Evolutionary conservation across 192 early-diverging fungal genomes (phyloP).

Genomic region (Thamnidium elegans): DNA sequence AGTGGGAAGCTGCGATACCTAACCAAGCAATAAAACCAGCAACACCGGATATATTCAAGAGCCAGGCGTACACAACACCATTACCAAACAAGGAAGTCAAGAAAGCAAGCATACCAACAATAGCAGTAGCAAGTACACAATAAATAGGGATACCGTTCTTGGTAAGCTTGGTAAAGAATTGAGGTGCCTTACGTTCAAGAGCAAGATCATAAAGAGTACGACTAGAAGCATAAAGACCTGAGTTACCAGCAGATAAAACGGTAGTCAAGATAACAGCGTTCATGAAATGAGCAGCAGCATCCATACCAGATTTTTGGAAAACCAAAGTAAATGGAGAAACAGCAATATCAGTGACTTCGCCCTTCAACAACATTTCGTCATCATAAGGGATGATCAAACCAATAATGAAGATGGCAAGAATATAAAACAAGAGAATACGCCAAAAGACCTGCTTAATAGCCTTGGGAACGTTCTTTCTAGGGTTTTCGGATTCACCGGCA

Average conservation of each 20-base stretch:
- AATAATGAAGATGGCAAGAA: slow-evolving; percentile 62
- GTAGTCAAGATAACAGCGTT: slow-evolving; percentile 72
- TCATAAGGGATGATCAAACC: slow-evolving; percentile 65
- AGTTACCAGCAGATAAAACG: slow-evolving; percentile 72
- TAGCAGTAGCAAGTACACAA: slow-evolving; percentile 48
- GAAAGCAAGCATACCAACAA: slow-evolving; percentile 59
- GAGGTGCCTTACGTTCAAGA: slow-evolving; percentile 62
- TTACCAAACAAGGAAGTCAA: slow-evolving; percentile 51
- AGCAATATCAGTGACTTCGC: slow-evolving; percentile 39
- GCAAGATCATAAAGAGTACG: slow-evolving; percentile 63
- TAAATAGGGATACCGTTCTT: slow-evolving; percentile 62
- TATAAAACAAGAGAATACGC: slow-evolving; percentile 73
- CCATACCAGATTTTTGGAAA: slow-evolving; percentile 53
- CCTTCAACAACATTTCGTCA: slow-evolving; percentile 48
- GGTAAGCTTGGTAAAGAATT: slow-evolving; percentile 45
- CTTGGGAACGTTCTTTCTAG: slow-evolving; percentile 68
- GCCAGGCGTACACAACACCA: slow-evolving; percentile 61
- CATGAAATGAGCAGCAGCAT: slow-evolving; percentile 54
- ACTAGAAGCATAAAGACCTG: slow-evolving; percentile 71
- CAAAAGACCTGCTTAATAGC: slow-evolving; percentile 75
- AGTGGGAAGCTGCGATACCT: slow-evolving; percentile 79
- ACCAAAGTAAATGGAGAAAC: slow-evolving; percentile 68
- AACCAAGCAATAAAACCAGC: slow-evolving; percentile 85
- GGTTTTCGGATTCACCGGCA: slow-evolving; percentile 80
- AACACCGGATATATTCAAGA: slow-evolving; percentile 70